These are phyloP conservation scores for Sporothrix dimorphospora DNA, from an alignment of 2,329 filamentous ascomycete species.

Conservation along the genomic window DNA sequence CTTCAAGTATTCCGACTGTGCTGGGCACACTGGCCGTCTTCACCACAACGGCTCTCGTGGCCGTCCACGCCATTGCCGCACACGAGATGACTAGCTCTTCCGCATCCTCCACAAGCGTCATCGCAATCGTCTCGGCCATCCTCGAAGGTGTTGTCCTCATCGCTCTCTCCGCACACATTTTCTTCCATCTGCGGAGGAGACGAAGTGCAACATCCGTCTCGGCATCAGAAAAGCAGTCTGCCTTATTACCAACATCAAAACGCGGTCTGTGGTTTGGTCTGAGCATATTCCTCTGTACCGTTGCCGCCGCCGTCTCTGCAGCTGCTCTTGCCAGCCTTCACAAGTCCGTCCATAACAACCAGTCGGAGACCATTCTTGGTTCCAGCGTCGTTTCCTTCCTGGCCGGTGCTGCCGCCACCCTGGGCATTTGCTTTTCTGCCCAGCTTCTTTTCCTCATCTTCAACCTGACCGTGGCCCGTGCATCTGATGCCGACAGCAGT, in stretches of 20 bases:
- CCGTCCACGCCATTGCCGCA: slow-evolving; percentile 48
- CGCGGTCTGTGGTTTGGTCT: slow-evolving; percentile 44
- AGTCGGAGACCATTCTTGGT: slow-evolving; percentile 42
- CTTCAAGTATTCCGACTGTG: slow-evolving; percentile 42
- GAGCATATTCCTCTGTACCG: slow-evolving; percentile 47
- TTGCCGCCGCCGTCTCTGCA: slow-evolving; percentile 52
- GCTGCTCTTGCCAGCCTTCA: slow-evolving; percentile 48
- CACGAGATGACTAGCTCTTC: slow-evolving; percentile 38
- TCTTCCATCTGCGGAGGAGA: slow-evolving; percentile 38
- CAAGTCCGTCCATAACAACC: slow-evolving; percentile 38
- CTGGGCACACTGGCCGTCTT: slow-evolving; percentile 45
- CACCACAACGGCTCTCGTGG: slow-evolving; percentile 46
- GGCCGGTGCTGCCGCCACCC: slow-evolving; percentile 49
- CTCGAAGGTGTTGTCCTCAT: slow-evolving; percentile 46
- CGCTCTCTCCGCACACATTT: slow-evolving; percentile 42
- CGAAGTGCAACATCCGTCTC: slow-evolving; percentile 23
- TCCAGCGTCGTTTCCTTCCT: slow-evolving; percentile 45
- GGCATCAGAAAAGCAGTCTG: slow-evolving; percentile 27
- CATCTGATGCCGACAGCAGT: slow-evolving; percentile 38
- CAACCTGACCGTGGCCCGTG: slow-evolving; percentile 48
- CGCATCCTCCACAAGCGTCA: slow-evolving; percentile 40
- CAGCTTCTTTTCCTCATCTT: slow-evolving; percentile 55
- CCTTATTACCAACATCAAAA: slow-evolving; percentile 27
- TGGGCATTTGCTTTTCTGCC: slow-evolving; percentile 50
- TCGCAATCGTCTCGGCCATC: slow-evolving; percentile 46